Evolutionary conservation across 2,329 filamentous ascomycete species (phyloP).

Genomic region (Fusarium sp.): DNA sequence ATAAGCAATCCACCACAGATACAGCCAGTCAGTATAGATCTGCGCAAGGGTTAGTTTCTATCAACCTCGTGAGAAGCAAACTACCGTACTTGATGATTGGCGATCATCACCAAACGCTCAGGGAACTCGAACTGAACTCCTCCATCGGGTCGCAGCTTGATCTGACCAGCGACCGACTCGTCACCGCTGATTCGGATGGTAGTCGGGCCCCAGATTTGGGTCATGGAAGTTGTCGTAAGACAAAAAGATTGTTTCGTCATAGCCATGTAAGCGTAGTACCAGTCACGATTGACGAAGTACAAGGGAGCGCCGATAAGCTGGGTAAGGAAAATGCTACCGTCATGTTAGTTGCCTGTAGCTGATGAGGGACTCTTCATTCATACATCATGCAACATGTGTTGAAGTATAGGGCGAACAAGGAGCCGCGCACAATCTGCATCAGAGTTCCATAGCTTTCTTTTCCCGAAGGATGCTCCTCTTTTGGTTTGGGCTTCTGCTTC

Average conservation of each 20-base stretch:
- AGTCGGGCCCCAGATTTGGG: conserved; percentile 88
- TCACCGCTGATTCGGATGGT: conserved; percentile 86
- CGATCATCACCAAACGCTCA: conserved; percentile 82
- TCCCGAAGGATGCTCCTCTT: conserved; percentile 62
- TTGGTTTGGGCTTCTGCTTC: not conserved
- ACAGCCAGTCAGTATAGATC: conserved; percentile 92
- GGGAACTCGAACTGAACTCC: conserved; percentile 82
- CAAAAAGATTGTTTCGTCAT: conserved; percentile 88
- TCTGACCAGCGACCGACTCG: conserved; percentile 78
- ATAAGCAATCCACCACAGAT: conserved; percentile 94
- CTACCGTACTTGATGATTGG: conserved; percentile 78
- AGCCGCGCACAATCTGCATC: conserved; percentile 62
- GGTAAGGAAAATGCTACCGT: conserved; percentile 69
- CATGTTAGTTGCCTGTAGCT: conserved; percentile 12
- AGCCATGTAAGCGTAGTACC: conserved; percentile 88
- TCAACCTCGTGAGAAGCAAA: not conserved
- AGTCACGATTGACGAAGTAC: conserved; percentile 78
- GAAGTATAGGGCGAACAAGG: conserved; percentile 65
- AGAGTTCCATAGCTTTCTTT: conserved; percentile 60
- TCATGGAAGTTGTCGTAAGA: conserved; percentile 80
- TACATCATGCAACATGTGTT: conserved; percentile 59
- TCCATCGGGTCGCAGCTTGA: conserved; percentile 75
- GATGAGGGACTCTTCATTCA: conserved; percentile 51
- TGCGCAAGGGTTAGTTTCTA: conserved; percentile 35
- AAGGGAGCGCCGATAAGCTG: conserved; percentile 81